Evolutionary conservation across 192 early-diverging fungal genomes (phyloP), one percentile per base, ranked within the genome.

Genomic region (Backusella tuberculispora): DNA sequence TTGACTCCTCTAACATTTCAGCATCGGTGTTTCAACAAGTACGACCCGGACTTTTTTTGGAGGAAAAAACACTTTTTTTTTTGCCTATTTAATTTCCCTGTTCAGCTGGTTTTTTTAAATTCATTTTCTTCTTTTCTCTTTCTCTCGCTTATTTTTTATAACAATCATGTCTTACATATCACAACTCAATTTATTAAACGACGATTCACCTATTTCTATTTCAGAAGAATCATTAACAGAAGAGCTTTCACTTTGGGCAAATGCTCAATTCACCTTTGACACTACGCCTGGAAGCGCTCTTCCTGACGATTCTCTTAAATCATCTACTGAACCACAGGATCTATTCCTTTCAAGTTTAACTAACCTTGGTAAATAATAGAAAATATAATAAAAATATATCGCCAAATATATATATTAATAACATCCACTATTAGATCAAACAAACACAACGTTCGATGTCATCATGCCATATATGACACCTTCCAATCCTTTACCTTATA

Each of bases 191-290:
- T 24, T 80, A 24, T 67, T 76, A 40, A 53, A 38, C 5, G 71
- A 76, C 15, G 79, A 80, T 13, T 48, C 71, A 24, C 43, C 72
- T 44, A 46, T 66, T 42, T 74, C 87, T 29, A 87, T 85, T 73
- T 70, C 71, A 41, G 84, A 87, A 71, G 85, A 91, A 60, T 88
- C 92, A 78, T 81, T 90, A 43, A 83, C 86, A 50, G 89, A 91
- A 15, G 92, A 93, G 71, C 82, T 93, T 63, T 83, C 90, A 8
- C 80, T 92, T 26, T 93, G 90, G 90, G 83, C 91, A 70, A 89
- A 90, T 77, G 89, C 89, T 19, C 89, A 93, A 80, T 93, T 93
- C 80, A 88, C 87, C 29, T 89, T 91, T 65, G 90, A 93, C 79
- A 84, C 83, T 8, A 66, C 76, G 10, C 84, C 86, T 19, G 85